Conservation (phyloP, 129 eudicot genomes). For the carrot (Daucus carota) region DNA sequence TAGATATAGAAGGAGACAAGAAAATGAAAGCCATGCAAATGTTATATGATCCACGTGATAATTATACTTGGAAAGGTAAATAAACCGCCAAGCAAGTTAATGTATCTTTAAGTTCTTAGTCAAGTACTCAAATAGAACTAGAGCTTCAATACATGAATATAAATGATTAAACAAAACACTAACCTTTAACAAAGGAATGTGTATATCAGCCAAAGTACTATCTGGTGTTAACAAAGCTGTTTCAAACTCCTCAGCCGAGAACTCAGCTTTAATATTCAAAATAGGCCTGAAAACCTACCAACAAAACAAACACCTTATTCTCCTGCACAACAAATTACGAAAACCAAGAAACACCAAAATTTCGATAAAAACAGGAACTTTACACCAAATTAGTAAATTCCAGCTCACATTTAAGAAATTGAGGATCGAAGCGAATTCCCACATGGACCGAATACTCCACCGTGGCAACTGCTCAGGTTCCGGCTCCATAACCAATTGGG, state of each 20-base stretch:
- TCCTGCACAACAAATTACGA: background rate
- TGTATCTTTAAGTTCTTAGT: background rate
- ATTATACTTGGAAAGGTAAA: background rate
- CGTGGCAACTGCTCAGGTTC: constrained; percentile 67
- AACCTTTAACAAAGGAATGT: constrained; percentile 91
- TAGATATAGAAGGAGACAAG: background rate
- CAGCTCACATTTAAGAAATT: constrained; percentile 80
- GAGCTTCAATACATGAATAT: constrained; percentile 4
- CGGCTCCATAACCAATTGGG: constrained; percentile 61
- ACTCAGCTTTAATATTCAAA: constrained; percentile 81
- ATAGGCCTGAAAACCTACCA: constrained; percentile 84
- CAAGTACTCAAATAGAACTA: background rate
- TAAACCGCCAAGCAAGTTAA: background rate
- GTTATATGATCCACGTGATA: background rate
- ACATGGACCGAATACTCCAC: constrained; percentile 88
- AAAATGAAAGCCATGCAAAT: background rate
- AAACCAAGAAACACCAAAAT: background rate
- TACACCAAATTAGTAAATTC: constrained; percentile 11
- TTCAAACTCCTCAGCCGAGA: constrained; percentile 89
- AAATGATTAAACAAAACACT: constrained; percentile 14
- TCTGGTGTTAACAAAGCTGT: constrained; percentile 79
- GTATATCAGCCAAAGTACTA: constrained; percentile 68
- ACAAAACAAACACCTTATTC: constrained; percentile 22
- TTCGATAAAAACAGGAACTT: background rate
- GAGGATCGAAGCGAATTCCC: constrained; percentile 84